phyloP scores from a whole-genome alignment of 192 early-diverging fungal species.

The Linnemannia exigua region DNA sequence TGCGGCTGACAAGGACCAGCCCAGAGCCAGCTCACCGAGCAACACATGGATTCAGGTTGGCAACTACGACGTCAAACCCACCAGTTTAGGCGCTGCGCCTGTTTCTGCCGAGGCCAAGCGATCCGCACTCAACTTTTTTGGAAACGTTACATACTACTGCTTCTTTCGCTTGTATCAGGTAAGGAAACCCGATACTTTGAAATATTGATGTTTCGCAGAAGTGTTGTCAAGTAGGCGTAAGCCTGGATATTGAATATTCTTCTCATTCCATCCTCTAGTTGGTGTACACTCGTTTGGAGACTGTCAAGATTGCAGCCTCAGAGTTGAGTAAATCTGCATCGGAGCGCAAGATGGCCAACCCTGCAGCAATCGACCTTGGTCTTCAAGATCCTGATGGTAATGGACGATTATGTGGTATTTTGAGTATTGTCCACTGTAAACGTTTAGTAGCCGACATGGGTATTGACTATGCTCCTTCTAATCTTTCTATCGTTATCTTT shows the following conservation, averaged over 20 bases:
- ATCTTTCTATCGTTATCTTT: background rate
- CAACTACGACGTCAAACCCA: constrained; percentile 56
- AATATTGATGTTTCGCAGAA: background rate
- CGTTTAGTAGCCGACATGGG: background rate
- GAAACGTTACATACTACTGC: constrained; percentile 88
- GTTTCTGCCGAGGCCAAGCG: constrained; percentile 45
- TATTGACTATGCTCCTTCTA: background rate
- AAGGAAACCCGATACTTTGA: background rate
- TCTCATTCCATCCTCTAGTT: constrained; percentile 66
- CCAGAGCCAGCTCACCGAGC: constrained; percentile 33
- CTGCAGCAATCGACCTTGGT: constrained; percentile 69
- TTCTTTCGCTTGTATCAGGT: constrained; percentile 92
- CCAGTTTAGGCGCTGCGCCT: constrained; percentile 49
- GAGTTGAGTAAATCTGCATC: constrained; percentile 69
- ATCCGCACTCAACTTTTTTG: constrained; percentile 79
- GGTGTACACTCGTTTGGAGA: constrained; percentile 85
- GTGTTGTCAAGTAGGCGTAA: background rate
- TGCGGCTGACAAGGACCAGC: constrained; percentile 44
- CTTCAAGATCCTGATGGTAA: constrained; percentile 70
- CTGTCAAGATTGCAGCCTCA: constrained; percentile 81
- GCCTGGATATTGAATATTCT: background rate
- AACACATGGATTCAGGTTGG: constrained; percentile 57
- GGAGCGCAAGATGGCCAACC: constrained; percentile 68
- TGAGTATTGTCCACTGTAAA: background rate
- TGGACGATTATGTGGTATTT: background rate